Conservation (phyloP, 495 filamentous ascomycete genomes). For the Chaetomium cochliodes region DNA sequence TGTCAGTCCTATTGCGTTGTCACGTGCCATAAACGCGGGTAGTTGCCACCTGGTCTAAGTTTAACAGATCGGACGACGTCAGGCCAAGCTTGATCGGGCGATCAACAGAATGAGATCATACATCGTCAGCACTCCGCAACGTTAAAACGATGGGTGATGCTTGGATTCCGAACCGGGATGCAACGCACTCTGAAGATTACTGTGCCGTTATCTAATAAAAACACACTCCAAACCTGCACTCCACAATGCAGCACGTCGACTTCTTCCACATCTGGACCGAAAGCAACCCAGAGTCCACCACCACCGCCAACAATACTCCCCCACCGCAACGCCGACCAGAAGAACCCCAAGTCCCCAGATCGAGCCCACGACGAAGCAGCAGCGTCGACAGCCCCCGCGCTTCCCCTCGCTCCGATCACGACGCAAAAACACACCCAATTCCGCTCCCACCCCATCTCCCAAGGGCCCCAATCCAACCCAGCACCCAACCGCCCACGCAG, state of each 20-base stretch:
- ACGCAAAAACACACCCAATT: background rate
- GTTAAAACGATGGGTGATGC: background rate
- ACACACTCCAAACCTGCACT: background rate
- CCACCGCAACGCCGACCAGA: background rate
- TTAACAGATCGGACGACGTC: background rate
- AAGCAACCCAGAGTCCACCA: slow-evolving; percentile 1
- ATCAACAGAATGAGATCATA: slow-evolving; percentile 16
- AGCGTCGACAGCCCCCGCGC: background rate
- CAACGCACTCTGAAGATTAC: too few species aligned
- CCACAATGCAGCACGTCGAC: slow-evolving; percentile 21
- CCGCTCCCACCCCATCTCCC: background rate
- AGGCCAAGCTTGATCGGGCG: background rate
- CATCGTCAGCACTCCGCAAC: slow-evolving; percentile 2
- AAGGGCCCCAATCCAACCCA: background rate
- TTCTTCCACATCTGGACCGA: slow-evolving; percentile 20
- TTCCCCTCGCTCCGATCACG: background rate
- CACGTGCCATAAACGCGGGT: too few species aligned
- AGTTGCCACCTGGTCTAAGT: too few species aligned
- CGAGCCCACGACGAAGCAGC: background rate
- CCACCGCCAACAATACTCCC: background rate
- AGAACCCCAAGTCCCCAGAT: background rate
- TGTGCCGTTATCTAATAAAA: background rate
- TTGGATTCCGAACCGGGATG: background rate
- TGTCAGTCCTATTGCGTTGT: too few species aligned
- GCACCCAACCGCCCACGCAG: background rate